Evolutionary conservation across 176 grass and related monocot species (phyloP), one percentile per base, ranked within the genome.

Genomic region (Pontederia paniculata): DNA sequence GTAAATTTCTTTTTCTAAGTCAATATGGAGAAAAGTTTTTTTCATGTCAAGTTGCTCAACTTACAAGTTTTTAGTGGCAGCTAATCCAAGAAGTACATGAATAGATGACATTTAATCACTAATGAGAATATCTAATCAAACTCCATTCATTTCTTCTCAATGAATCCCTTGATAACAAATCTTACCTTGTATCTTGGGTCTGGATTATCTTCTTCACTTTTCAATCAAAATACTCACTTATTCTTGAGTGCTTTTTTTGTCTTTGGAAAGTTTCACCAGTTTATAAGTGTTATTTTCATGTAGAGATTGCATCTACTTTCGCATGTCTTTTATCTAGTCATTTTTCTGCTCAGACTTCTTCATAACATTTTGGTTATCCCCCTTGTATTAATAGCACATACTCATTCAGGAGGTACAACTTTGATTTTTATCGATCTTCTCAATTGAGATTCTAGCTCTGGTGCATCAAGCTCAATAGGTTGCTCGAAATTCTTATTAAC

Each of bases 301-400:
- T n/a, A n/a, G n/a, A 12, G 0, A 21, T 21, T 28, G 10, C 14
- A 66, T 60, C n/a, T 71, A 1, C 8, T 71, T 44, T 59, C 59
- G 52, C 54, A 59, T 71, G 8, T 20, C 54, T 48, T 60, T 8
- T 5, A 71, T 48, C 53, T 53, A 71, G 7, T 71, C 41, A 37
- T 17, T 10, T 59, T 71, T 71, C 12, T 49, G n/a, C 54, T 71
- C 18, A 58, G 0, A 22, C 41, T 16, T 71, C 53, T 17, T 60
- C 16, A 23, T n/a, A 71, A 9, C 25, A 47, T n/a, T 71, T 16
- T 1, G 52, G 28, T 44, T 71, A 25, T 48, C 15, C 68, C 43
- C 17, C 28, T 16, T 71, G 15, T 16, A 25, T 58, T 23, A 48
- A 54, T 45, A 71, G 46, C 6, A 58, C 25, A 71, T 58, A 71